phyloP scores from a whole-genome alignment of 305 asterid species.

The Striga hermonthica region DNA sequence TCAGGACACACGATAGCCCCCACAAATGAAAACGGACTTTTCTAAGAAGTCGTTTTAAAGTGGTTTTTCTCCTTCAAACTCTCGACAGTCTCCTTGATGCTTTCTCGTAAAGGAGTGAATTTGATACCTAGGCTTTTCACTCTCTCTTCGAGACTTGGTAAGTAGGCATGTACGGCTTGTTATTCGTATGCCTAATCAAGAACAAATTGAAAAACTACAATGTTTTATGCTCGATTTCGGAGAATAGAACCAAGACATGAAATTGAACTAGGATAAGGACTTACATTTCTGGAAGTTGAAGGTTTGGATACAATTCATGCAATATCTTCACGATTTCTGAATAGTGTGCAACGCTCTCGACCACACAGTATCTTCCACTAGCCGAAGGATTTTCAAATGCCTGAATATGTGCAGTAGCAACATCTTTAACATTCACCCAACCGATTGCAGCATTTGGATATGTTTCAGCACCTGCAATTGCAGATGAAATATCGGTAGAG shows the following conservation, averaged over 20 bases:
- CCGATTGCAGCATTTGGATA: neutral
- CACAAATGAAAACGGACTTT: no score
- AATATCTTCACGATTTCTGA: neutral
- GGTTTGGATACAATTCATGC: neutral
- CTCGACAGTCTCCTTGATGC: neutral
- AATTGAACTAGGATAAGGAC: neutral
- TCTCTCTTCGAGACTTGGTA: neutral
- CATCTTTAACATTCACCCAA: neutral
- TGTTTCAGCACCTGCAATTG: neutral
- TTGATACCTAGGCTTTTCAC: neutral
- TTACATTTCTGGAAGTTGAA: slow-evolving; percentile 1
- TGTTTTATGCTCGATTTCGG: neutral
- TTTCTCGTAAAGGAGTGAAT: neutral
- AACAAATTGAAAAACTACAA: neutral
- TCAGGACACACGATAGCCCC: no score
- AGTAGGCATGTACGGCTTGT: neutral
- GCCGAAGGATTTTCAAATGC: neutral
- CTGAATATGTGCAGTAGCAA: neutral
- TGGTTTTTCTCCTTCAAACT: neutral
- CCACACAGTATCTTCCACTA: neutral
- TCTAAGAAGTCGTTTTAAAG: neutral
- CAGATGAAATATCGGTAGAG: neutral
- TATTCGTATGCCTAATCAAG: neutral
- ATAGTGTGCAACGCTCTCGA: neutral
- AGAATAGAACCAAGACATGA: neutral